phyloP scores from a whole-genome alignment of 352 stramenopile genomes.

The Pythium aphanidermatum region DNA sequence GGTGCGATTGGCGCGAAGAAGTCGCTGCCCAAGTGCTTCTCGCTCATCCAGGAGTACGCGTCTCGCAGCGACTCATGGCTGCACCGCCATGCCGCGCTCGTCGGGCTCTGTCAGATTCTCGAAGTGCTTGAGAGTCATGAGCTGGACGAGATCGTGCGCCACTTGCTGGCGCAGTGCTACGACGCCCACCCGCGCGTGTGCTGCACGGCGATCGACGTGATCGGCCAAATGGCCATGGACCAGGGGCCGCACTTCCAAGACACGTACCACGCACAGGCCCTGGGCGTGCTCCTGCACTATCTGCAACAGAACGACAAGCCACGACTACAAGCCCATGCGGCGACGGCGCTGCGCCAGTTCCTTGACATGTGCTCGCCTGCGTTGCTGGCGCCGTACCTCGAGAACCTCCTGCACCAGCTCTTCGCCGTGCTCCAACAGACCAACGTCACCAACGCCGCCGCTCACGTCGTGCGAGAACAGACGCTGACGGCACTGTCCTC shows the following conservation, averaged over 20 bases:
- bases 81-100: slow-evolving; percentile 67
- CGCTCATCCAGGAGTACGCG: slow-evolving; percentile 70
- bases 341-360: slow-evolving; percentile 74
- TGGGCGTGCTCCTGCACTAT: slow-evolving; percentile 58
- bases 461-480: slow-evolving; percentile 71
- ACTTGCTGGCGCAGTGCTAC: slow-evolving; percentile 61
- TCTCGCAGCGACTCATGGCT: slow-evolving; percentile 57
- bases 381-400: slow-evolving; percentile 66
- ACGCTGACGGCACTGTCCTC: slow-evolving; percentile 78
- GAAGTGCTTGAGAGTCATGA: slow-evolving; percentile 59
- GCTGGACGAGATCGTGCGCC: slow-evolving; percentile 60
- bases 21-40: slow-evolving; percentile 70
- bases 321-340: slow-evolving; percentile 66
- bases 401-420: slow-evolving; percentile 59
- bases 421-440: slow-evolving; percentile 64
- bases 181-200: slow-evolving; percentile 72
- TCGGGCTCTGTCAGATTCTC: slow-evolving; percentile 78
- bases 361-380: slow-evolving; percentile 72
- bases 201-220: slow-evolving; percentile 79
- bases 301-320: slow-evolving; percentile 53
- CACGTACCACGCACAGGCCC: slow-evolving; percentile 56
- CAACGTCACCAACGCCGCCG: slow-evolving; percentile 10
- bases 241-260: slow-evolving; percentile 78
- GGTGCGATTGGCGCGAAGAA: slow-evolving; percentile 57
- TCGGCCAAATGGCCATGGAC: slow-evolving; percentile 74